A percentile compares a stretch with the other conserved stretches of the same genome.
These are phyloP conservation scores for Adansonia madagascariensis DNA, from an alignment of 441 rosid genomes.

Conservation along the genomic window DNA sequence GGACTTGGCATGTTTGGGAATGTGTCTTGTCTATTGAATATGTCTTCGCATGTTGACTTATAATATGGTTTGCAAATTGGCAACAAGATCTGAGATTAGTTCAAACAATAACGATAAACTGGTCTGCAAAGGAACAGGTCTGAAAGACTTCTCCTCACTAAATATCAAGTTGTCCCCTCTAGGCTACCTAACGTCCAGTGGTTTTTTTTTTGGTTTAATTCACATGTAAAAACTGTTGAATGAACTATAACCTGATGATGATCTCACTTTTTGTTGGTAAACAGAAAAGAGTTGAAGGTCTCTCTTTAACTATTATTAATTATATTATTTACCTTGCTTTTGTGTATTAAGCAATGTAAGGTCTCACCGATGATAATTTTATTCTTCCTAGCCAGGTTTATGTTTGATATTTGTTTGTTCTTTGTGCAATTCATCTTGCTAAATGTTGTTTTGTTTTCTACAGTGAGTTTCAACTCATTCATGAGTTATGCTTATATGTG, in stretches of 20 bases:
- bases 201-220: neutral
- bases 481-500: conserved; percentile 96
- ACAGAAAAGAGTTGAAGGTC: neutral
- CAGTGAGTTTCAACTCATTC: conserved; percentile 99
- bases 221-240: neutral
- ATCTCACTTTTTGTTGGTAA: neutral
- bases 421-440: conserved; percentile 26
- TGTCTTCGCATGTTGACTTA: neutral
- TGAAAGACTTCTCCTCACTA: neutral
- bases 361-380: neutral
- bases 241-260: neutral
- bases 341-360: neutral
- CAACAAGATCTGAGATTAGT: neutral
- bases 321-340: conserved; percentile 29
- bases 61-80: neutral
- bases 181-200: neutral
- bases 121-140: neutral
- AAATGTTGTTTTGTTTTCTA: conserved; percentile 43
- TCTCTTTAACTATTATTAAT: neutral
- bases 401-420: neutral
- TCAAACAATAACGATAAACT: neutral
- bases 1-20: conserved; percentile 1
- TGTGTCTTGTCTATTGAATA: neutral
- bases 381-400: conserved; percentile 15
- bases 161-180: neutral